phyloP scores from a whole-genome alignment of 2,329 filamentous ascomycete genomes.

The Microsporum ferrugineum region DNA sequence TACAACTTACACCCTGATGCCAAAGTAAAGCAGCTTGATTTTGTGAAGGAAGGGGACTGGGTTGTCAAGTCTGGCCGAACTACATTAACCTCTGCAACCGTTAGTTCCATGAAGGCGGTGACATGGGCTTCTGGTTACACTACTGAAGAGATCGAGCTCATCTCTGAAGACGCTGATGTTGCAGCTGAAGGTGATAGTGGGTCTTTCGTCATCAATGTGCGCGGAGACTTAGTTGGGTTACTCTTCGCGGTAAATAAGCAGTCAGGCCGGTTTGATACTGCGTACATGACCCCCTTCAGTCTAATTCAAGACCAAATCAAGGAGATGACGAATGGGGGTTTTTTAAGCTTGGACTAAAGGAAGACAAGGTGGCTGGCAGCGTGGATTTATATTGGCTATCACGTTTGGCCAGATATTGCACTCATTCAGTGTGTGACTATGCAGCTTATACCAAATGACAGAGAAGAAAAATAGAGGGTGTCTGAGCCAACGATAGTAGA shows the following conservation, averaged over 20 bases:
- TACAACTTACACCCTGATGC: background rate
- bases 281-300: background rate
- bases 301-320: background rate
- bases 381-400: too few relatives aligned
- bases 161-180: background rate
- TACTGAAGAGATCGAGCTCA: background rate
- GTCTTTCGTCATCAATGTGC: background rate
- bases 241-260: background rate
- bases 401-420: too few relatives aligned
- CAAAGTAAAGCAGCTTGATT: background rate
- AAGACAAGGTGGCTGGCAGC: background rate
- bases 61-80: background rate
- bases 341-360: background rate
- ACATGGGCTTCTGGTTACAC: background rate
- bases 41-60: background rate
- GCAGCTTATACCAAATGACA: too few relatives aligned
- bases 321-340: conserved; percentile 1
- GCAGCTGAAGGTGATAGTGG: background rate
- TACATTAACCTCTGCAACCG: background rate
- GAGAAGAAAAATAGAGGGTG: too few relatives aligned
- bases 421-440: too few relatives aligned
- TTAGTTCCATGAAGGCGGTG: background rate
- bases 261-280: background rate
- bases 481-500: too few relatives aligned
- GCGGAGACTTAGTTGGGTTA: background rate